A percentile compares a stretch with the other conserved stretches of the same genome.
These are phyloP conservation scores for Dysphania ambrosioides DNA, from an alignment of 148 eudicot genomes.

Conservation along the genomic window DNA sequence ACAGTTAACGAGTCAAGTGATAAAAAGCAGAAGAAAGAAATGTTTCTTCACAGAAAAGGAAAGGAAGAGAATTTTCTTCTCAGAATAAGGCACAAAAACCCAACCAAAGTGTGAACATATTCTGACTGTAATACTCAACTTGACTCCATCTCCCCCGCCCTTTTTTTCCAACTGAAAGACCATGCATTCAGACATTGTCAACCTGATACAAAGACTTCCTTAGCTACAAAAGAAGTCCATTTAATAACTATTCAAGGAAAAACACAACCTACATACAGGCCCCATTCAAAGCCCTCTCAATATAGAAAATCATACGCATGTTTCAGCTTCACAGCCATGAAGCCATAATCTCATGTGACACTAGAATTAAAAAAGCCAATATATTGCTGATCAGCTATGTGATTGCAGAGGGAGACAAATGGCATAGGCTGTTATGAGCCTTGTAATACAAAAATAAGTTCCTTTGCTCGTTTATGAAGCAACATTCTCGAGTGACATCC, in stretches of 20 bases:
- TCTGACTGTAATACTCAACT: neutral
- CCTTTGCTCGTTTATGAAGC: constrained; percentile 17
- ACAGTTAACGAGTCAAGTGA: neutral
- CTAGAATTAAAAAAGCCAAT: neutral
- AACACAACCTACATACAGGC: too few species aligned
- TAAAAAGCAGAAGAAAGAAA: neutral
- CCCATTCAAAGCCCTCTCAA: too few species aligned
- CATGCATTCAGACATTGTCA: neutral
- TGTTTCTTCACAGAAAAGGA: too few species aligned
- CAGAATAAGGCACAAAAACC: neutral
- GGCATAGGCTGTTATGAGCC: constrained; percentile 17
- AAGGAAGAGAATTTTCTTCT: neutral
- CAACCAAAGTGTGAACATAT: neutral
- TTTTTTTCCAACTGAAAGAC: too few species aligned
- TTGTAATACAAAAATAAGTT: neutral
- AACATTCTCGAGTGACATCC: constrained; percentile 11
- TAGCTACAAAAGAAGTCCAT: neutral
- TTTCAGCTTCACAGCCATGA: neutral
- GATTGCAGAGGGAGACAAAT: neutral
- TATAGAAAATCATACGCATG: neutral
- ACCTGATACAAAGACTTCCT: neutral
- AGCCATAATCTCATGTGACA: neutral
- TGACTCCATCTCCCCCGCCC: neutral
- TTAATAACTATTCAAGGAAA: too few species aligned
- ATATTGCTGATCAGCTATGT: neutral